Evolutionary conservation across 371 early-diverging fungal genomes (phyloP), one percentile per base, ranked within the genome.

Genomic region (Apophysomyces sp.): DNA sequence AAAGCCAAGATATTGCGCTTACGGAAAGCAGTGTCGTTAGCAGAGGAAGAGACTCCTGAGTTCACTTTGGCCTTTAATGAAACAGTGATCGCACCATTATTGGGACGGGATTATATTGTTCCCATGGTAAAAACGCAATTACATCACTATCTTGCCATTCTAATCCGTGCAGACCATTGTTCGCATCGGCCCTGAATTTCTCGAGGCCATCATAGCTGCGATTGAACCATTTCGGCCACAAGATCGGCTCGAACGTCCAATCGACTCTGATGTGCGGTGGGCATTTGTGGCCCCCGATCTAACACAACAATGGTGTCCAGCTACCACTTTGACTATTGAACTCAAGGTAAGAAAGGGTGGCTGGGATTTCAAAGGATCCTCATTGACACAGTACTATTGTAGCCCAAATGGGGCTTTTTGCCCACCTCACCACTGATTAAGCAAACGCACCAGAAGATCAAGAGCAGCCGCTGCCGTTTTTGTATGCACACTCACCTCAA

Each of bases 371-470:
- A n/a, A n/a, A n/a, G n/a, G n/a, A 37, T 16, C 31, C 28, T 18
- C 8, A 27, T n/a, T 39, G 15, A 29, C 18, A 9, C 36, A 18
- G 3, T 57, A 13, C 3, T 27, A 36, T 52, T 41, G 29, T 60
- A 86, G 83, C 87, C 87, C 5, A 87, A 87, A 67, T 87, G 87
- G 84, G 85, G 84, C 18, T 87, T 84, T 56, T 64, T 78, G 16
- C 83, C 87, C 15, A 24, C 24, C 6, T 77, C 81, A 26, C 49
- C 57, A 15, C 54, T 36, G 7, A 69, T 75, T 16, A 31, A 31
- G n/a, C 53, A 41, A 4, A 12, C 57, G 51, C 63, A 71, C 39
- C 40, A 53, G 7, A 32, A 18, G 3, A 37, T 71, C 27, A 82
- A 84, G 54, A 62, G 55, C 8, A 57, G 37, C n/a, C 68, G 69